Percentiles rank a stretch among this genome's conserved stretches.
These are phyloP conservation scores for Diutina scorzettiae DNA, from an alignment of 1,139 yeast species.

Conservation along the genomic window DNA sequence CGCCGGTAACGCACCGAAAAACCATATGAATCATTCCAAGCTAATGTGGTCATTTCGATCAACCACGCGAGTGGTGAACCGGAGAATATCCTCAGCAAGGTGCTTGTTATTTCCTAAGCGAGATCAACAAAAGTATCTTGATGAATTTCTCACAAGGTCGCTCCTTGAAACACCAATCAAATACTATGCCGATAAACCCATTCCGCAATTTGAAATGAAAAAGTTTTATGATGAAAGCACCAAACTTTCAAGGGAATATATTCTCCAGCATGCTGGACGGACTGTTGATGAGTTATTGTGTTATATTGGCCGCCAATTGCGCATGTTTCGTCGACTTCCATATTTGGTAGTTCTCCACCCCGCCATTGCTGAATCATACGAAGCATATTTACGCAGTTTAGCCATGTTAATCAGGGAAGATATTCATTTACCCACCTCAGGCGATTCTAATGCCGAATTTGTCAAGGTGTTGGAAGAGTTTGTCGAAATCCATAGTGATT, in stretches of 20 bases:
- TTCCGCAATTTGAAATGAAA: slow-evolving; percentile 38
- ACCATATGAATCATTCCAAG: no score
- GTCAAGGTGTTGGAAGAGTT: slow-evolving; percentile 40
- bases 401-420: slow-evolving; percentile 20
- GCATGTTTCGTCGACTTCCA: slow-evolving; percentile 62
- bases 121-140: slow-evolving; percentile 4
- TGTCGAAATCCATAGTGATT: slow-evolving; percentile 69
- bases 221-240: slow-evolving; percentile 28
- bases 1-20: background rate
- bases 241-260: slow-evolving; percentile 23
- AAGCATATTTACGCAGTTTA: slow-evolving; percentile 61
- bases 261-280: slow-evolving; percentile 25
- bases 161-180: slow-evolving; percentile 40
- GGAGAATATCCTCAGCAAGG: background rate
- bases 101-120: background rate
- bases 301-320: slow-evolving; percentile 42
- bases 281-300: slow-evolving; percentile 33
- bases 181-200: slow-evolving; percentile 32
- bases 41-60: background rate
- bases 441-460: slow-evolving; percentile 43
- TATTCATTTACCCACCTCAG: slow-evolving; percentile 28
- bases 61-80: background rate
- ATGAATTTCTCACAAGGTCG: slow-evolving; percentile 39
- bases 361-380: slow-evolving; percentile 73
- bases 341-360: slow-evolving; percentile 81